Percentiles rank a stretch among this genome's conserved stretches.
Conservation (phyloP, 768 basidiomycete genomes). For the Tricholoma saponaceum region DNA sequence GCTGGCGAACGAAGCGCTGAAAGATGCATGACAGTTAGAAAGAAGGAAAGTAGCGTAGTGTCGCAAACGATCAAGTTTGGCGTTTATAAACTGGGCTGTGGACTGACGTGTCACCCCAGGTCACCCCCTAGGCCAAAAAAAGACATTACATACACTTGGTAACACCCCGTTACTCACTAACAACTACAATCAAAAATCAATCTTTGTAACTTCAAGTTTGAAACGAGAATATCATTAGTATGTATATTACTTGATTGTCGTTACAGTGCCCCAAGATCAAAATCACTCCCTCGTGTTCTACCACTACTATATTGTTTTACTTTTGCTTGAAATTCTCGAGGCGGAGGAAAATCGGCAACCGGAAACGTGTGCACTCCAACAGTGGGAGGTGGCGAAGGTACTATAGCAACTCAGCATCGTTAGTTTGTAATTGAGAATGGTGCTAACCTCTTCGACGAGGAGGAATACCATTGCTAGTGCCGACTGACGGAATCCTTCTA, state of each 20-base stretch:
- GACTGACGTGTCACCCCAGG: constrained; percentile 51
- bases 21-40: constrained; percentile 56
- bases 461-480: constrained; percentile 22
- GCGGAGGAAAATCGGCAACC: constrained; percentile 73
- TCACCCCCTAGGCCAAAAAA: no score
- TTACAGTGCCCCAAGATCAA: constrained; percentile 47
- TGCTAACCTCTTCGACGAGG: constrained; percentile 49
- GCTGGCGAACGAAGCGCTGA: constrained; percentile 45
- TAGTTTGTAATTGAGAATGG: not conserved
- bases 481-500: constrained; percentile 8
- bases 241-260: no score
- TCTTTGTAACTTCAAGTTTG: no score
- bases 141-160: no score
- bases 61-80: constrained; percentile 5
- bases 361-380: constrained; percentile 72
- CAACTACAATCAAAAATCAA: no score
- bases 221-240: no score
- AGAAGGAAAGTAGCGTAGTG: constrained; percentile 15
- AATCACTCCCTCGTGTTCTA: constrained; percentile 65
- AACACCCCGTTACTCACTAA: no score
- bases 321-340: constrained; percentile 53
- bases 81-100: constrained; percentile 25
- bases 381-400: constrained; percentile 52
- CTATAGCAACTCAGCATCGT: constrained; percentile 19
- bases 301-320: constrained; percentile 62